phyloP scores from a whole-genome alignment of 192 early-diverging fungal genomes.

The Backusella westeae region DNA sequence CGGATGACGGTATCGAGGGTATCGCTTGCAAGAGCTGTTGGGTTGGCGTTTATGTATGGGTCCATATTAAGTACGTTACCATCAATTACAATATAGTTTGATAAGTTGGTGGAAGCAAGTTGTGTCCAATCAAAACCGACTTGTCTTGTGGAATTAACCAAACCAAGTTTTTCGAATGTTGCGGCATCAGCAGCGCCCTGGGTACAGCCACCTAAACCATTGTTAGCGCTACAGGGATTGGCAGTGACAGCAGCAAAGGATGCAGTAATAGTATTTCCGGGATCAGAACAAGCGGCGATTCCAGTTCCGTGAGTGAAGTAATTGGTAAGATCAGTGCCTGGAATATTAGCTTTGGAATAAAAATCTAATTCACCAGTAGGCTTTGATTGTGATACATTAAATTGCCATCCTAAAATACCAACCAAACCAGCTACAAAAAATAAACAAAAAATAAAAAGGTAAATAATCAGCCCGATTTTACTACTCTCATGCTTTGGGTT shows the following conservation, averaged over 20 bases:
- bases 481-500: not conserved
- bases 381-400: constrained; percentile 32
- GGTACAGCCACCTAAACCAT: constrained; percentile 44
- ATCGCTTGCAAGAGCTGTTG: constrained; percentile 41
- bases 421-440: constrained; percentile 27
- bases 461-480: not conserved
- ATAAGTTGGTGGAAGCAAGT: constrained; percentile 30
- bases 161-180: constrained; percentile 9
- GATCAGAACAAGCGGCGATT: constrained; percentile 23
- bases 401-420: constrained; percentile 49
- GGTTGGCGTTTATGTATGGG: constrained; percentile 54
- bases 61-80: constrained; percentile 76
- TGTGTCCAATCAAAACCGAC: constrained; percentile 72
- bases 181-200: constrained; percentile 30
- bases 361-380: constrained; percentile 35
- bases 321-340: constrained; percentile 61
- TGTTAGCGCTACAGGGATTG: constrained; percentile 42
- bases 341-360: constrained; percentile 20
- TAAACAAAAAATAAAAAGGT: constrained; percentile 27
- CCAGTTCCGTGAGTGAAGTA: constrained; percentile 37
- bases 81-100: constrained; percentile 68
- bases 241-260: constrained; percentile 40
- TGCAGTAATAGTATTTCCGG: constrained; percentile 32
- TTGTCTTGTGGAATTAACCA: constrained; percentile 41
- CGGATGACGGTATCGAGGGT: constrained; percentile 64